phyloP scores from a whole-genome alignment of 306 rosid species.

The Corylus avellana region DNA sequence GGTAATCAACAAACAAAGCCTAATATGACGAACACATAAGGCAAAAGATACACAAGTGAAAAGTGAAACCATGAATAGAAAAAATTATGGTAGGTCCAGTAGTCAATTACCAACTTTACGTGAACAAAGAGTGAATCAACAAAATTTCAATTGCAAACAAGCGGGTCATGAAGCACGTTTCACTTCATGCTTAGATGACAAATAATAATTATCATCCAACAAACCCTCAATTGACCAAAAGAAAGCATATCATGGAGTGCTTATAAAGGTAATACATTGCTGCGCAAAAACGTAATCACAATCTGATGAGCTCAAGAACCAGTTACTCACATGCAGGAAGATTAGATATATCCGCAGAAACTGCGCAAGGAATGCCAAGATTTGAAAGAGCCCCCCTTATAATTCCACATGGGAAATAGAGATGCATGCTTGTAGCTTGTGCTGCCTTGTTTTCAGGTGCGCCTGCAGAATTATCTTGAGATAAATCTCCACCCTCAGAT shows the following conservation, averaged over 20 bases:
- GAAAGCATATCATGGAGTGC: neutral
- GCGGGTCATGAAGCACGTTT: neutral
- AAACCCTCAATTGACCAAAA: neutral
- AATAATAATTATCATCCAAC: neutral
- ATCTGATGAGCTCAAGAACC: constrained; percentile 10
- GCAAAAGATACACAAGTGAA: neutral
- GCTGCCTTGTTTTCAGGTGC: constrained; percentile 61
- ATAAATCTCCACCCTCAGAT: constrained; percentile 47
- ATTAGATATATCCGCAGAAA: constrained; percentile 83
- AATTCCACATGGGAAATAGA: constrained; percentile 94
- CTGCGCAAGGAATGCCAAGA: constrained; percentile 96
- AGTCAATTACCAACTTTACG: no score
- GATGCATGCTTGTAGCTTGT: constrained; percentile 84
- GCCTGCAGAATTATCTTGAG: constrained; percentile 54
- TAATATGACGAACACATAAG: neutral
- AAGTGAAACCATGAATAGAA: neutral
- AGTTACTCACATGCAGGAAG: constrained; percentile 89
- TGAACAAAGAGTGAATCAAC: neutral
- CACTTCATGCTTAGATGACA: neutral
- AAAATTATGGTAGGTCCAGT: neutral
- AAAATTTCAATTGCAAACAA: neutral
- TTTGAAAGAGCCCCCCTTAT: constrained; percentile 96
- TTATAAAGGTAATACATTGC: neutral
- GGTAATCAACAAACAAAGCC: neutral
- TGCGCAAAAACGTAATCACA: neutral